Evolutionary conservation across 2,329 filamentous ascomycete species (phyloP).

Genomic region (Hypoxylon sp.): DNA sequence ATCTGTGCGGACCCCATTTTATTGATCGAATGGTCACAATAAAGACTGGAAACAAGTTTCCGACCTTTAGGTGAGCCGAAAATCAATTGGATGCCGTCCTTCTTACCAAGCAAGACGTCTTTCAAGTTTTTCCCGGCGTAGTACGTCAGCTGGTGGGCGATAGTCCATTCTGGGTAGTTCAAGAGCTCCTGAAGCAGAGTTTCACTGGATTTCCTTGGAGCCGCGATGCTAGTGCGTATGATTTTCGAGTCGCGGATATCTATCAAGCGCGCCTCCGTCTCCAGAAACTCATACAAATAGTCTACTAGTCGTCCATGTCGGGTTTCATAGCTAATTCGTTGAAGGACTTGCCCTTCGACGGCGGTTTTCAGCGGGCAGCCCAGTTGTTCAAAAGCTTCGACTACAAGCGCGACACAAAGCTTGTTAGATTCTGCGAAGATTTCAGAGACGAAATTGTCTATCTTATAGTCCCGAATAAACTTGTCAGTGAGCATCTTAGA

Average conservation of each 20-base stretch:
- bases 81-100: slow-evolving; percentile 56
- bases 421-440: neutral
- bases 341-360: slow-evolving; percentile 47
- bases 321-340: slow-evolving; percentile 48
- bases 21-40: slow-evolving; percentile 55
- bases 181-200: slow-evolving; percentile 49
- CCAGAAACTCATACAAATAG: slow-evolving; percentile 55
- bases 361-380: slow-evolving; percentile 49
- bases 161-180: slow-evolving; percentile 46
- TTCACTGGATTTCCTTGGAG: slow-evolving; percentile 46
- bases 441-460: neutral
- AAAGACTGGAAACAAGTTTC: slow-evolving; percentile 54
- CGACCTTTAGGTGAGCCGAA: slow-evolving; percentile 55
- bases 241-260: slow-evolving; percentile 34
- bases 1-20: slow-evolving; percentile 52
- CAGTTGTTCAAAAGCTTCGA: slow-evolving; percentile 57
- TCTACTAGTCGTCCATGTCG: slow-evolving; percentile 53
- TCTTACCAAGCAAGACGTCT: slow-evolving; percentile 50
- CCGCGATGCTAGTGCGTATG: slow-evolving; percentile 51
- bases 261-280: slow-evolving; percentile 52
- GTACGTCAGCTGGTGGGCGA: slow-evolving; percentile 43
- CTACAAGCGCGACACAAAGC: slow-evolving; percentile 36
- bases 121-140: slow-evolving; percentile 46
- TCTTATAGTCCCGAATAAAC: neutral
- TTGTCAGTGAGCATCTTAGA: slow-evolving; percentile 5